Conservation (phyloP, 2,329 filamentous ascomycete species). For the Neonectria hederae region DNA sequence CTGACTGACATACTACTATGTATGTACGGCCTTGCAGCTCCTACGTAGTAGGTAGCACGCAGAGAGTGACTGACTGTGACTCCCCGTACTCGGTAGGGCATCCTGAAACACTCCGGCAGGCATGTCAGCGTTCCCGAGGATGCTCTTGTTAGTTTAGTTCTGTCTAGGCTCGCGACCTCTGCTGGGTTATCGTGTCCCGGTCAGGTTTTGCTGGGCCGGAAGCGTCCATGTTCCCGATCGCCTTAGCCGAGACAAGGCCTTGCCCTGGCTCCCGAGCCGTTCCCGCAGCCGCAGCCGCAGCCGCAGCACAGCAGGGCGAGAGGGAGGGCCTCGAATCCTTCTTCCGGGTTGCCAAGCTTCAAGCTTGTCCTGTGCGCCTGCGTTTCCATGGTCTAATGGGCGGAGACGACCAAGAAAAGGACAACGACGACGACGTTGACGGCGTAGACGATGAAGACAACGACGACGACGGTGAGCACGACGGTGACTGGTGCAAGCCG, state of each 20-base stretch:
- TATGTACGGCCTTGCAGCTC: no score
- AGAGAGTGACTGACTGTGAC: neutral
- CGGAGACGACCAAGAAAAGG: neutral
- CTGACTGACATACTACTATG: neutral
- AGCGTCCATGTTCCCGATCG: neutral
- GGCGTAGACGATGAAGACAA: neutral
- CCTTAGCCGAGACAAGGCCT: constrained; percentile 1
- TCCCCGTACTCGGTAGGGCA: neutral
- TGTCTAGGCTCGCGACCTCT: neutral
- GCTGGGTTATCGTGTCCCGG: neutral
- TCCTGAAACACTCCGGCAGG: neutral
- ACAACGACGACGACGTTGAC: neutral
- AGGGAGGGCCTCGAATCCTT: neutral
- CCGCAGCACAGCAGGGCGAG: neutral
- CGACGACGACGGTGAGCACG: neutral
- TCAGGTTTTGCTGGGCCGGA: neutral
- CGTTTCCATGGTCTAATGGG: neutral
- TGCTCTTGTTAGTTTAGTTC: no score
- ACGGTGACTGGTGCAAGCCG: neutral
- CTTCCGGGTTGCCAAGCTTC: neutral
- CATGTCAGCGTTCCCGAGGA: neutral
- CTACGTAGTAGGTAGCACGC: no score
- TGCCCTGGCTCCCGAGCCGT: neutral
- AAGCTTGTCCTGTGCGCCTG: neutral
- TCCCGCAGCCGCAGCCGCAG: constrained; percentile 1